Evolutionary conservation across 306 rosid genomes (phyloP), one percentile per base, ranked within the genome.

Genomic region (Vigna reflexopilosa): DNA sequence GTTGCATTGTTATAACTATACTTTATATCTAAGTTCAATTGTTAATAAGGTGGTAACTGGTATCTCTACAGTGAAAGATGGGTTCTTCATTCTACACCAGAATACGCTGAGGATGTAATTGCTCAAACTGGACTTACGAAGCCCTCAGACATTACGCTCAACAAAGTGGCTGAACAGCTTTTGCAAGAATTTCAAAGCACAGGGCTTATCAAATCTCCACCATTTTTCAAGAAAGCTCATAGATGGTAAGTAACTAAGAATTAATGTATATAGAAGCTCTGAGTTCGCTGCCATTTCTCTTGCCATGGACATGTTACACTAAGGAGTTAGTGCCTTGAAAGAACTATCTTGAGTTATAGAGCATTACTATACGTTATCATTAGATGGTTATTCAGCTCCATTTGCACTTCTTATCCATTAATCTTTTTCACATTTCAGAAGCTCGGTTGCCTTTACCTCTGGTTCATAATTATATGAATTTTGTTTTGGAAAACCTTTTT

Each of bases 41-140:
- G 54, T 64, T 85, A 47, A 67, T 15, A 34, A 2, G 36, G n/a
- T 85, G 54, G 42, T 73, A 44, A 81, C 62, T 82, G 54, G 36
- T 73, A 38, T 82, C 58, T 42, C 81, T 70, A 59, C 85, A 94
- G 98, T 57, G 97, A 90, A 82, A 86, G 87, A 78, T 94, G 98
- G 98, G 89, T 94, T 50, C 83, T 94, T 76, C 97, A 88, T 88
- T 94, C 98, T 40, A 92, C 97, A 5, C 71, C 72, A 62, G 95
- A 89, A 83, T 94, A 94, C 54, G 98, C 97, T 22, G 88, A 87
- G 77, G 62, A 79, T 59, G 81, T 94, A 75, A 92, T 92, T 68
- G 88, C 95, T 80, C 90, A 87, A 83, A 83, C 89, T 16, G 98
- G 98, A 69, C 90, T 89, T 79, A 86, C 78, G 81, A 94, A 94